Base-by-base conservation (phyloP, 2,329 filamentous ascomycete genomes). In the Ascochyta viciae-villosae region DNA sequence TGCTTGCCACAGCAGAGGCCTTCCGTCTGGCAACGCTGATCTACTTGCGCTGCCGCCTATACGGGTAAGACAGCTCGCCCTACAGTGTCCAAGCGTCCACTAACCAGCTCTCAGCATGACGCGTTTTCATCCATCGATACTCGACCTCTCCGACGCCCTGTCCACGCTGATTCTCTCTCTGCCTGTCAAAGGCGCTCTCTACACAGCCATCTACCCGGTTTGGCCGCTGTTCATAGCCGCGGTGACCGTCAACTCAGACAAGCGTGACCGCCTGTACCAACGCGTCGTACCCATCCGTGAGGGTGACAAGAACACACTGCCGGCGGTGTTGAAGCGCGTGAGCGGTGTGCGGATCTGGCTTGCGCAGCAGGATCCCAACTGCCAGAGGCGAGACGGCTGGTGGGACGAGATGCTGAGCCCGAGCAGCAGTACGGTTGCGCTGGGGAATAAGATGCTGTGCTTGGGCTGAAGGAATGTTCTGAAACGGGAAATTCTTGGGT, bases 381-480 rank as follows among this genome's bases (percentile, higher is more conserved):
- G 58, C 22, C 63, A 61, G 23, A 57, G 58, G 26, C 59, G 62
- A 23, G 62, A 71, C 7, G 64, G 69, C 16, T 74, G 71, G 71
- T 73, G 71, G 71, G 70, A 73, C 23, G 70, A 73, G 51, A 74
- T 74, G 71, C 52, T 74, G 4, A 58, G 61, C 38, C 69, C 67
- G 2, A 61, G 61, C 5, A 71, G 64, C 37, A 71, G 70, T 57
- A 70, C 65, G 2, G 62, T 49, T 19, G 59, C 50, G 1, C 24
- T 70, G 16, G 55, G 60, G 1, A 39, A 43, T 22, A 60, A 54
- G 15, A 19, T 64, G 29, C 29, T 67, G 39, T 65, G 63, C 27
- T 49, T 67, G 39, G 64, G 63, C 13, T 65, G 39, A 54, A 3
- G 2, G 5, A 8, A n/a, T 9, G 27, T 24, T 35, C 19, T 7